Base-by-base conservation (phyloP, 1,284 basidiomycete species). In the Omphalotus olearius region DNA sequence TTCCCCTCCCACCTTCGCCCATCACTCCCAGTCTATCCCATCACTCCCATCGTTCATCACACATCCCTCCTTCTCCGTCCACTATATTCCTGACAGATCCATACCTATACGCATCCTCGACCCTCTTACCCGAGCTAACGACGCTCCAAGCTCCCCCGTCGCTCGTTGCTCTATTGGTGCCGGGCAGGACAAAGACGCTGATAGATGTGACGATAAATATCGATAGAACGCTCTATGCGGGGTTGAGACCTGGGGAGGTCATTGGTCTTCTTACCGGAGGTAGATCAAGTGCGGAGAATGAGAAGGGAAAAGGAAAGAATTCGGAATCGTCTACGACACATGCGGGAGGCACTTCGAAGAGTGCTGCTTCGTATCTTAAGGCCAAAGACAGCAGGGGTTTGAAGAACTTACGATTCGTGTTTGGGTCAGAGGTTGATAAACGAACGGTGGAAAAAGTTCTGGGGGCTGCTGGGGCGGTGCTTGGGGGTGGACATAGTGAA, bases 371-470 rank as follows among this genome's bases (percentile, higher is more conserved):
- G 39, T 18, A 7, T 41, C 17, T 17, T 4, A 18, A 10, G 4
- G 6, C 6, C 6, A 20, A 37, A 36, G 17, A 20, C 20, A 17
- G 5, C 16, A 20, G 38, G 36, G 17, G n/a, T 18, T 14, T 37
- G 45, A 59, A 23, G 23, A 61, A 9, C 16, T 62, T 74, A 5
- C 54, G 60, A 1, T 51, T 76, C 5, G 57, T 59, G 7, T 75
- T 75, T 53, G 63, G 66, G 0, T 60, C 67, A 18, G 64, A 64
- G 25, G 74, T 79, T 9, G 79, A 80, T 56, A 68, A 67, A 56
- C 64, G 78, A 47, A 75, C 76, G 0, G 69, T 76, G 17, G 79
- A 77, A 51, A 81, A 80, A 56, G 69, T 79, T 25, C 59, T 80
- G 38, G 69, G 68, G 2, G 68, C 73, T 1, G 71, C 70, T 2